Evolutionary conservation across 192 early-diverging fungal genomes (phyloP).

Genomic region (Chytriomyces hyalinus): DNA sequence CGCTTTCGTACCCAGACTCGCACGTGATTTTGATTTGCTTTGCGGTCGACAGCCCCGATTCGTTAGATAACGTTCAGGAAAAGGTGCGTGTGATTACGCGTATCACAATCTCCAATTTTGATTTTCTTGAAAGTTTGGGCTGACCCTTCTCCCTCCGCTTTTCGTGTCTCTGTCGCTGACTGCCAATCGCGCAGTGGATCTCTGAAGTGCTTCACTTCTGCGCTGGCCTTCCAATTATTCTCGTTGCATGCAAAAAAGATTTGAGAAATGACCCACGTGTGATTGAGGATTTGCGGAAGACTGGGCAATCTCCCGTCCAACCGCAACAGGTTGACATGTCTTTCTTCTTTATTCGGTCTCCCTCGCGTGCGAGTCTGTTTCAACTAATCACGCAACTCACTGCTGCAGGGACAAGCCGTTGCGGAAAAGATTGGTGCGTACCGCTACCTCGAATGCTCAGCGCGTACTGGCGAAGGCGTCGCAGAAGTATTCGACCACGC

Average conservation of each 20-base stretch:
- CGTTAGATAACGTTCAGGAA: conserved; percentile 78
- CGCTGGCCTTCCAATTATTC: conserved; percentile 78
- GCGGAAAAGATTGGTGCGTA: conserved; percentile 79
- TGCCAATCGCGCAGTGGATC: conserved; percentile 69
- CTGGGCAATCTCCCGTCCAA: conserved; percentile 75
- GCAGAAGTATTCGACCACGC: conserved; percentile 85
- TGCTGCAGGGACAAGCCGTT: conserved; percentile 62
- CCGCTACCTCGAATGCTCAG: conserved; percentile 91
- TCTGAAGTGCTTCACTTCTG: conserved; percentile 89
- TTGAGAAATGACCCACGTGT: conserved; percentile 79
- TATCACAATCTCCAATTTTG: too few relatives aligned
- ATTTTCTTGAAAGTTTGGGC: too few relatives aligned
- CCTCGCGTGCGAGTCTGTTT: too few relatives aligned
- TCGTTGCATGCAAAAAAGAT: conserved; percentile 91
- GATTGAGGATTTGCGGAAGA: conserved; percentile 77
- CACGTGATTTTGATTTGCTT: conserved; percentile 95
- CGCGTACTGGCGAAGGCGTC: conserved; percentile 78
- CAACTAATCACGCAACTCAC: too few relatives aligned
- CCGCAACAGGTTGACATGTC: conserved; percentile 60
- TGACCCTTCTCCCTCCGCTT: not conserved
- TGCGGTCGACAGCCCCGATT: conserved; percentile 76
- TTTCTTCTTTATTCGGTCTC: not conserved
- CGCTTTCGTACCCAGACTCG: conserved; percentile 89
- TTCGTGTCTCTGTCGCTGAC: not conserved
- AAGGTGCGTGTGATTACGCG: conserved; percentile 49